Evolutionary conservation across 208 protist species (phyloP).

Genomic region (Leptomonas pyrrhocoris): DNA sequence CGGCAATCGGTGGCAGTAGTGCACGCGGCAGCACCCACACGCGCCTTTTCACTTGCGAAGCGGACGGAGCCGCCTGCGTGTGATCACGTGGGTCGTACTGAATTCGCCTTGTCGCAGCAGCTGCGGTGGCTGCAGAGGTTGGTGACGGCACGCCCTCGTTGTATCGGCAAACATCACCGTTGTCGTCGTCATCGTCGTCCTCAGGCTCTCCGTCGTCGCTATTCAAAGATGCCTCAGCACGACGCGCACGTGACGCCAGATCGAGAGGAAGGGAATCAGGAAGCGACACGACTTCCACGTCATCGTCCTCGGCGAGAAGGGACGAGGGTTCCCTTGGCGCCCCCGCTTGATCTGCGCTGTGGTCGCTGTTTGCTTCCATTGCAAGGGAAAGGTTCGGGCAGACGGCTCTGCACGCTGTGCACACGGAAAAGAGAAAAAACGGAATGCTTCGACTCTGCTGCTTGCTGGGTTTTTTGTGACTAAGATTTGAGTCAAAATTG

Average conservation of each 20-base stretch:
- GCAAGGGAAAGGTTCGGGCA: no score
- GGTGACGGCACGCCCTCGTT: not conserved
- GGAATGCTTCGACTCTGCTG: no score
- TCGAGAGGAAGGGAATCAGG: no score
- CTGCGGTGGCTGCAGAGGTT: not conserved
- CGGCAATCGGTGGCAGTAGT: not conserved
- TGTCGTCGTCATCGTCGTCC: not conserved
- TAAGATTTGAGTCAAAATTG: no score
- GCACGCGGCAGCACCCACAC: slow-evolving; percentile 28
- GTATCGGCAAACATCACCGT: not conserved
- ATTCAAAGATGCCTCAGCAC: not conserved
- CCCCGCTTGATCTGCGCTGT: not conserved
- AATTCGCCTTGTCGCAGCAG: not conserved
- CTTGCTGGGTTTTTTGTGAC: no score
- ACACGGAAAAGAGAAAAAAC: no score
- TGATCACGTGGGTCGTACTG: slow-evolving; percentile 24
- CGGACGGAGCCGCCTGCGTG: slow-evolving; percentile 5
- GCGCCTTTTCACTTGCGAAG: not conserved
- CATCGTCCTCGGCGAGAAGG: no score
- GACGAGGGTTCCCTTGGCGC: no score
- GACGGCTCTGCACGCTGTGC: no score
- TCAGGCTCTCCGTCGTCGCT: not conserved
- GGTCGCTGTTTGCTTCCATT: slow-evolving; percentile 3
- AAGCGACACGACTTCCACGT: no score
- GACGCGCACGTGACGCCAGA: no score